These are phyloP conservation scores for Macroventuria anomochaeta DNA, from an alignment of 2,329 filamentous ascomycete species.

Conservation along the genomic window DNA sequence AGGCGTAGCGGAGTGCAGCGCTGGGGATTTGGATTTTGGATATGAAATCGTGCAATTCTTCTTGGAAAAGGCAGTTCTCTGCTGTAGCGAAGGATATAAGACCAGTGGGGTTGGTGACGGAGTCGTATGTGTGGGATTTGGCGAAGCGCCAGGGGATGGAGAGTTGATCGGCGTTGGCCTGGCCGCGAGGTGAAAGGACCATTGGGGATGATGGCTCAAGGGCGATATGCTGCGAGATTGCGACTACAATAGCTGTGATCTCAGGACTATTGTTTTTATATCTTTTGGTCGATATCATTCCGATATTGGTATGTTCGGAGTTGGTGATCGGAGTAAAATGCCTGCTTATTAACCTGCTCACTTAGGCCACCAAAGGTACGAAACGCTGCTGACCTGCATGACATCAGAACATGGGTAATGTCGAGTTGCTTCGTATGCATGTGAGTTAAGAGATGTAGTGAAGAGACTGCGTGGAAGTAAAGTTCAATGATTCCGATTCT, in stretches of 20 bases:
- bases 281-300: background rate
- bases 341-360: conserved; percentile 17
- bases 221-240: background rate
- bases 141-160: conserved; percentile 24
- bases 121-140: conserved; percentile 45
- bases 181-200: conserved; percentile 19
- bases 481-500: conserved; percentile 9
- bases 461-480: background rate
- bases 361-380: conserved; percentile 4
- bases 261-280: background rate
- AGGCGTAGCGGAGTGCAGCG: background rate
- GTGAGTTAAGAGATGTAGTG: background rate
- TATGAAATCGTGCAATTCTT: conserved; percentile 42
- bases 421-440: background rate
- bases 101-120: conserved; percentile 51
- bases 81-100: conserved; percentile 60
- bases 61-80: conserved; percentile 61
- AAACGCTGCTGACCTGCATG: background rate
- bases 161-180: conserved; percentile 17
- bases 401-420: background rate
- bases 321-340: conserved; percentile 2
- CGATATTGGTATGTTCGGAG: conserved; percentile 1
- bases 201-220: background rate
- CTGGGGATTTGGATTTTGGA: background rate
- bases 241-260: too few species aligned